A percentile compares a stretch with the other conserved stretches of the same genome.
These are phyloP conservation scores for Eremothecium cymbalariae DNA, from an alignment of 1,139 yeast genomes.

Conservation along the genomic window DNA sequence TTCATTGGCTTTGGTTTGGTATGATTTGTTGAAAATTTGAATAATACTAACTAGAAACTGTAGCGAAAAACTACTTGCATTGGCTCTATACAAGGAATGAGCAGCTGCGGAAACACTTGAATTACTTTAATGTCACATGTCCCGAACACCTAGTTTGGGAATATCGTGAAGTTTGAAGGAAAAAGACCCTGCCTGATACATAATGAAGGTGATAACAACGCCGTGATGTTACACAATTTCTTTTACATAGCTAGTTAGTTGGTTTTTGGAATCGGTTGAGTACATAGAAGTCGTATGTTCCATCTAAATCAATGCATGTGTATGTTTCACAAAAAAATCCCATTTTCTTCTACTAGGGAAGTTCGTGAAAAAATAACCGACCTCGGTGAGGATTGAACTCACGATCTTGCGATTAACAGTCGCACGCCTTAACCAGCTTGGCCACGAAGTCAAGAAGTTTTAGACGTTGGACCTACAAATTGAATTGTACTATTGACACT, in stretches of 20 bases:
- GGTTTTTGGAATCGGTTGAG: too few species aligned
- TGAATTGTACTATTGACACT: too few species aligned
- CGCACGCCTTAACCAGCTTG: constrained; percentile 20
- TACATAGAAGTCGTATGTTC: too few species aligned
- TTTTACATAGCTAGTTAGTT: too few species aligned
- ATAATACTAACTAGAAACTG: not conserved
- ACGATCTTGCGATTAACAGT: constrained; percentile 19
- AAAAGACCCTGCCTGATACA: too few species aligned
- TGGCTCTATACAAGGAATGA: constrained; percentile 28
- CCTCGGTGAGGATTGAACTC: constrained; percentile 19
- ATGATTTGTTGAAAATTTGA: too few species aligned
- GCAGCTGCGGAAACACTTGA: constrained; percentile 17
- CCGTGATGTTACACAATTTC: too few species aligned
- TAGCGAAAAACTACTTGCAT: constrained; percentile 20
- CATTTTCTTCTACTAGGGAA: not conserved
- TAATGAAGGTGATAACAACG: too few species aligned
- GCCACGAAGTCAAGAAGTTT: constrained; percentile 15
- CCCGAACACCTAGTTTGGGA: constrained; percentile 6
- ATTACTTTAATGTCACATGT: constrained; percentile 3
- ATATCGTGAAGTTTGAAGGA: not conserved
- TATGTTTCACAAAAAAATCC: too few species aligned
- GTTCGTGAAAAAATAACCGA: constrained; percentile 9
- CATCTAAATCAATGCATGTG: too few species aligned
- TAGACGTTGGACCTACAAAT: too few species aligned
- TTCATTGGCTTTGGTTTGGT: not conserved